Conservation (phyloP, 2,329 filamentous ascomycete genomes). For the Colletotrichum noveboracense region DNA sequence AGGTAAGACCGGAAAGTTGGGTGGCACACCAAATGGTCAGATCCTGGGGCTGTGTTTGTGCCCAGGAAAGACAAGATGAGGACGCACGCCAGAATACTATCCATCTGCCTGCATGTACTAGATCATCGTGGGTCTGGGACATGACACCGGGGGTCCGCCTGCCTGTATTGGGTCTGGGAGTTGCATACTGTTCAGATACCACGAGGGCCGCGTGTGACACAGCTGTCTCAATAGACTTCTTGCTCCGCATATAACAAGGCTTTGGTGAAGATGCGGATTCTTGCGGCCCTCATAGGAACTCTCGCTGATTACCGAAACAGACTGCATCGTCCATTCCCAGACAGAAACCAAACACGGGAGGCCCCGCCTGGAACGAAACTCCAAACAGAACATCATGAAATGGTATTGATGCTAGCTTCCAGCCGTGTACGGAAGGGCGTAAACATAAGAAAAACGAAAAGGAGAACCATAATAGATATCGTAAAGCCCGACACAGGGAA, state of each 20-base stretch:
- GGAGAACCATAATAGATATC: not conserved
- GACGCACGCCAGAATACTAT: not conserved
- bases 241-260: accelerated
- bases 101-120: not conserved
- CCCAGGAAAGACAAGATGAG: not conserved
- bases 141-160: not conserved
- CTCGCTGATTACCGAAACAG: not conserved
- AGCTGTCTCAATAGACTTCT: not conserved
- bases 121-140: not conserved
- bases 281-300: not conserved
- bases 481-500: not conserved
- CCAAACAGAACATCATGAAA: not conserved
- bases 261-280: not conserved
- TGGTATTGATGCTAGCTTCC: not conserved
- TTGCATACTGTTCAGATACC: not conserved
- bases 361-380: not conserved
- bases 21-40: not conserved
- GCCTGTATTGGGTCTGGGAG: not conserved
- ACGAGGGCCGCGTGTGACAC: not conserved
- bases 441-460: not conserved
- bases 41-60: not conserved
- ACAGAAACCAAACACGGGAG: not conserved
- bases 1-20: not conserved
- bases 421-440: not conserved
- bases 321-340: not conserved